Evolutionary conservation across 1,139 yeast species (phyloP).

Genomic region (Hansenula anomala): DNA sequence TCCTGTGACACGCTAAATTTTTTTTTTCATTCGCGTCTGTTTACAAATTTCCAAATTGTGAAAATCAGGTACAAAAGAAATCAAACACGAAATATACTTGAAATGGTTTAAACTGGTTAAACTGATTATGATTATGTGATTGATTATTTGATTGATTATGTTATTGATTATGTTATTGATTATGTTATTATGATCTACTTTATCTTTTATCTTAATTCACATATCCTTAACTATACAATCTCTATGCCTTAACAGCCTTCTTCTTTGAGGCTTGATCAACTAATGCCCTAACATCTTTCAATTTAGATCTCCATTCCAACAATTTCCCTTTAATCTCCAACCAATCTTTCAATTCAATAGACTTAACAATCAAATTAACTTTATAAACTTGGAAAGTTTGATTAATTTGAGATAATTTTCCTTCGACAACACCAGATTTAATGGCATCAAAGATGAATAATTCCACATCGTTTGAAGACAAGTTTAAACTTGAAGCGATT

Average conservation of each 20-base stretch:
- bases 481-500: slow-evolving; percentile 7
- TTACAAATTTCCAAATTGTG: too few species aligned
- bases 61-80: too few species aligned
- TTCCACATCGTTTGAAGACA: slow-evolving; percentile 14
- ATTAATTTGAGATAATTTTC: slow-evolving; percentile 18
- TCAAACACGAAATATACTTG: too few species aligned
- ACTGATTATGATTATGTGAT: too few species aligned
- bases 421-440: slow-evolving; percentile 17
- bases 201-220: too few species aligned
- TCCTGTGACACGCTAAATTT: too few species aligned
- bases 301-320: slow-evolving; percentile 18
- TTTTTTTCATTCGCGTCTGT: too few species aligned
- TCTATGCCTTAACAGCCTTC: slow-evolving; percentile 2
- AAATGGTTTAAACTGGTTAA: too few species aligned
- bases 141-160: too few species aligned
- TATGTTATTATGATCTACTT: too few species aligned
- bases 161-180: too few species aligned
- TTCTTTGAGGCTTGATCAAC: slow-evolving; percentile 19
- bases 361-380: slow-evolving; percentile 14
- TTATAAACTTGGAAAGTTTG: slow-evolving; percentile 15
- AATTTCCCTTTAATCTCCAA: slow-evolving; percentile 14
- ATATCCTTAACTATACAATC: not conserved
- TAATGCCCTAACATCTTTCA: slow-evolving; percentile 16
- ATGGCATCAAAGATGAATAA: slow-evolving; percentile 18
- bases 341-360: slow-evolving; percentile 17